Base-by-base conservation (phyloP, 2,329 filamentous ascomycete species). In the Colletotrichum sojae region DNA sequence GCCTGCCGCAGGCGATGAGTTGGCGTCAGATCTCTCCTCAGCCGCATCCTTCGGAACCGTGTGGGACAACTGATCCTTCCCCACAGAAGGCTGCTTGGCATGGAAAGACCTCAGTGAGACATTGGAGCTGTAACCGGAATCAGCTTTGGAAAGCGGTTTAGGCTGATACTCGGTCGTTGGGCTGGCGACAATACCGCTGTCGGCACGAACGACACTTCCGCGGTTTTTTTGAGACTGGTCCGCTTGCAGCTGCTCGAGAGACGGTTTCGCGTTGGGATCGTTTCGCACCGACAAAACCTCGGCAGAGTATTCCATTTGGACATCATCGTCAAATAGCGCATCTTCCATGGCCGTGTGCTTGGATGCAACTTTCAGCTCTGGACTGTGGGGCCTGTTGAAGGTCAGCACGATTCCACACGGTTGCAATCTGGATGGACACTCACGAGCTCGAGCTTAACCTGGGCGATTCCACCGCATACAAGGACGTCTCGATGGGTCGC, bases 121-220 rank as follows among this genome's bases (percentile, higher is more conserved):
- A 73, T 86, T 89, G 8, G 88, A 90, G 73, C 87, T 87, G 73
- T 90, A 91, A 16, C 88, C 88, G 27, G 88, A 90, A 73, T 90
- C 88, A 46, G 86, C 84, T 70, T 89, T 89, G 39, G 84, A 83
- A n/a, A 88, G 77, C 5, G 84, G 77, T 63, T 82, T 84, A 16
- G 78, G 78, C 1, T 68, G 67, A 15, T 72, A 77, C 57, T 83
- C 81, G 4, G 82, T 83, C 1, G 80, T 80, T 5, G 83, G 83
- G 61, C 82, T 85, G 2, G 84, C 83, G 31, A 82, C 77, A 52
- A 87, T 81, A 2, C 85, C 87, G 69, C 86, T 89, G 67, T 88
- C 86, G 3, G 81, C 79, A 58, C 81, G 79, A 6, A 72, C 73
- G 8, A 84, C 56, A 53, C 74, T 69, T 66, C 73, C 54, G 52